phyloP scores from a whole-genome alignment of 257 asterid genomes.

The Petrea volubilis region DNA sequence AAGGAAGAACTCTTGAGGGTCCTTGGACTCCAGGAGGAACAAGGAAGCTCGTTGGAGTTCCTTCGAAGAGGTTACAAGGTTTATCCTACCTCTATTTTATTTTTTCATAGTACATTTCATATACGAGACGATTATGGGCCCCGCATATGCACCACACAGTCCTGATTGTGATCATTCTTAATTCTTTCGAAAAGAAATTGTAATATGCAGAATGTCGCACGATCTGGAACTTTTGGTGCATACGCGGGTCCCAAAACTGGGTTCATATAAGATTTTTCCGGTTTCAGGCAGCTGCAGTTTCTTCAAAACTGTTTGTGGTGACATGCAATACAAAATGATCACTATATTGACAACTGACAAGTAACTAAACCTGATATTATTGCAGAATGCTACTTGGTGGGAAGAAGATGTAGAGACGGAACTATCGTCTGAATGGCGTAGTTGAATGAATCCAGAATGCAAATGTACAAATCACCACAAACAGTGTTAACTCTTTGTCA shows the following conservation, averaged over 20 bases:
- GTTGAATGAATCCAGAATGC: slow-evolving; percentile 35
- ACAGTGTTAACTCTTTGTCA: neutral
- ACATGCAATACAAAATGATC: too few species aligned
- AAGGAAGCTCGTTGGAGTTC: slow-evolving; percentile 97
- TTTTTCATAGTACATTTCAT: neutral
- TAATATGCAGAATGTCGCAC: too few species aligned
- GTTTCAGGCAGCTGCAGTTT: neutral
- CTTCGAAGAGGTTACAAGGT: slow-evolving; percentile 98
- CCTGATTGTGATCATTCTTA: too few species aligned
- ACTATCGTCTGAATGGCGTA: slow-evolving; percentile 87
- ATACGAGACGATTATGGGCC: neutral
- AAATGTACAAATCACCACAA: neutral
- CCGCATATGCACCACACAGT: too few species aligned
- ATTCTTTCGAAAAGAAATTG: too few species aligned
- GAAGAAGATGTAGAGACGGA: slow-evolving; percentile 80
- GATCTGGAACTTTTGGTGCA: too few species aligned
- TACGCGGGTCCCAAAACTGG: too few species aligned
- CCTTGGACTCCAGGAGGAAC: slow-evolving; percentile 82
- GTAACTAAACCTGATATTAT: slow-evolving; percentile 3
- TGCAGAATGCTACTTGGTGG: slow-evolving; percentile 95
- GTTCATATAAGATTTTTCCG: neutral
- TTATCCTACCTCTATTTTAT: neutral
- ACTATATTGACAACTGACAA: too few species aligned
- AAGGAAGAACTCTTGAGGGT: slow-evolving; percentile 95
- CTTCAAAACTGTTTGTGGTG: too few species aligned